Conservation (phyloP, 129 eudicot species). For the Artemisia annua region DNA sequence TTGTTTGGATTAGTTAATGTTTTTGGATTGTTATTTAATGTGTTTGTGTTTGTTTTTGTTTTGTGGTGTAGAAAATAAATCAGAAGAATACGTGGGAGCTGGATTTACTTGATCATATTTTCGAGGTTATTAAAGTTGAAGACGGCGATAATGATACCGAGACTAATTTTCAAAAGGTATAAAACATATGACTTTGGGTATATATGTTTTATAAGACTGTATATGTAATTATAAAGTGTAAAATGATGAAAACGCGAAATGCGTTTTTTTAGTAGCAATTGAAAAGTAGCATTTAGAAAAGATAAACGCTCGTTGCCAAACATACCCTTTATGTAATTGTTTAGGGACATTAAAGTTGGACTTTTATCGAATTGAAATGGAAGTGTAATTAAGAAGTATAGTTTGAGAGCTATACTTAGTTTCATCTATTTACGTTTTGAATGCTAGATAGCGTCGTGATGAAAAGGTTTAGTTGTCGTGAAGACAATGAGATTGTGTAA, state of each 20-base stretch:
- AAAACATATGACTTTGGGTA: background rate
- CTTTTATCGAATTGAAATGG: background rate
- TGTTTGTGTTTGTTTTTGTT: background rate
- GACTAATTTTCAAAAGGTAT: constrained; percentile 97
- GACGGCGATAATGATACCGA: constrained; percentile 56
- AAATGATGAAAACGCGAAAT: too few species aligned
- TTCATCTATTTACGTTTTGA: background rate
- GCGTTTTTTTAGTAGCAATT: too few species aligned
- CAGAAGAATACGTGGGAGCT: constrained; percentile 99
- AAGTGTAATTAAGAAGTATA: background rate
- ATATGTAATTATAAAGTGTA: background rate
- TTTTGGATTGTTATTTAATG: background rate
- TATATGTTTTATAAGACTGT: background rate
- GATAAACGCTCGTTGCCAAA: too few species aligned
- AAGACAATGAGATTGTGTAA: background rate
- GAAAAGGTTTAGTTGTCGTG: background rate
- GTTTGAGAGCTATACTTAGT: background rate
- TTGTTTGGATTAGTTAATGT: background rate
- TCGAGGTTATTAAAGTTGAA: constrained; percentile 71
- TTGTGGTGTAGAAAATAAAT: constrained; percentile 66
- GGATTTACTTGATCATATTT: constrained; percentile 77
- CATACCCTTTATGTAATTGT: too few species aligned
- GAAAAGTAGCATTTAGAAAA: too few species aligned
- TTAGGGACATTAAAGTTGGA: background rate
- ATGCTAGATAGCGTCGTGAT: background rate